phyloP scores from a whole-genome alignment of 768 basidiomycete genomes.

The Macrocybe gigantea region DNA sequence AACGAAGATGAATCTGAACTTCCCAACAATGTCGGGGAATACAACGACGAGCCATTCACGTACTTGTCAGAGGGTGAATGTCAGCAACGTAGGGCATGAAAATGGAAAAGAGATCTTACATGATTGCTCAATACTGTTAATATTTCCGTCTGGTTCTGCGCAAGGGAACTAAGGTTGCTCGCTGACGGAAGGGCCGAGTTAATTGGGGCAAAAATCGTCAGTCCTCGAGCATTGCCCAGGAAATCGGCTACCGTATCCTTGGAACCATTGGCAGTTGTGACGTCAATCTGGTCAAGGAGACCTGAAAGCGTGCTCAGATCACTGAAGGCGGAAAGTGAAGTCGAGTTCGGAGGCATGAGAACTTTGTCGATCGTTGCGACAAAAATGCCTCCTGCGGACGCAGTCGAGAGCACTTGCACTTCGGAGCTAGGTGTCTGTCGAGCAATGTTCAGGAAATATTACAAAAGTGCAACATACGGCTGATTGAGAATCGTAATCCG shows the following conservation, averaged over 20 bases:
- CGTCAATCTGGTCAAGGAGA: constrained; percentile 17
- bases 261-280: constrained; percentile 21
- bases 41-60: constrained; percentile 64
- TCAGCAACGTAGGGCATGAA: background rate
- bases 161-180: constrained; percentile 24
- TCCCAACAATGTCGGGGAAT: constrained; percentile 43
- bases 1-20: constrained; percentile 17
- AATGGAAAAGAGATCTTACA: constrained; percentile 27
- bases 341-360: constrained; percentile 46
- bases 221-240: constrained; percentile 31
- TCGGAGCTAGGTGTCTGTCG: constrained; percentile 6
- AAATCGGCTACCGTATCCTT: constrained; percentile 24
- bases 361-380: constrained; percentile 47
- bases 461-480: constrained; percentile 22
- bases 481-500: constrained; percentile 45
- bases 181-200: constrained; percentile 40
- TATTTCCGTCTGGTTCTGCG: constrained; percentile 42
- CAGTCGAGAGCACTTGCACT: constrained; percentile 29
- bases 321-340: constrained; percentile 31
- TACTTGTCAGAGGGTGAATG: constrained; percentile 26
- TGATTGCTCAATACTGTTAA: constrained; percentile 50
- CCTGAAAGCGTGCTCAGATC: constrained; percentile 36
- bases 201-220: constrained; percentile 66
- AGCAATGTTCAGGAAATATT: background rate
- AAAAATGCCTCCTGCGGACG: constrained; percentile 28